Evolutionary conservation across 2,329 filamentous ascomycete genomes (phyloP).

Genomic region (Exophiala phaeomuriformis): DNA sequence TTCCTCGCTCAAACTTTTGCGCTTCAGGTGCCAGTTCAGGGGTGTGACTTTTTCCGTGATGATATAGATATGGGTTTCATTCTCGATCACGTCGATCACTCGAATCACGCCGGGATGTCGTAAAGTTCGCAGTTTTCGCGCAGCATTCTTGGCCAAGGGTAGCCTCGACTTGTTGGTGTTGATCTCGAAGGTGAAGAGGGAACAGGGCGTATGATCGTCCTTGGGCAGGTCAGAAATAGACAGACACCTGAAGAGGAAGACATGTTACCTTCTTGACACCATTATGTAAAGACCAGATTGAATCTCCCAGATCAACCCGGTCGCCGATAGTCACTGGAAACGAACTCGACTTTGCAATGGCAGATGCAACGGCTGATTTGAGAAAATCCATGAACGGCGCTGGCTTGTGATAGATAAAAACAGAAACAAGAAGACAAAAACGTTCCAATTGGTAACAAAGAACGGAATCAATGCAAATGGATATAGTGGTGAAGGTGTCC

Average conservation of each 20-base stretch:
- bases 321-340: conserved; percentile 93
- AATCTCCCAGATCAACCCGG: conserved; percentile 82
- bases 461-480: not conserved
- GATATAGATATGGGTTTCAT: conserved; percentile 91
- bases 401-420: not conserved
- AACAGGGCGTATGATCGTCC: conserved; percentile 92
- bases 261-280: conserved; percentile 72
- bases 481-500: not conserved
- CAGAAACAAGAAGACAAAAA: not conserved
- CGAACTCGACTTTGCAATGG: conserved; percentile 87
- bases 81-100: conserved; percentile 92
- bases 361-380: conserved; percentile 93
- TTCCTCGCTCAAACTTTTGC: conserved; percentile 80
- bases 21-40: conserved; percentile 79
- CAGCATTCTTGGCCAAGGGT: conserved; percentile 83
- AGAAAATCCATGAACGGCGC: conserved; percentile 74
- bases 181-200: conserved; percentile 94
- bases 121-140: conserved; percentile 87
- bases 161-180: conserved; percentile 69
- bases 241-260: not conserved
- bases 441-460: not conserved
- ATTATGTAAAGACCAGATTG: conserved; percentile 94
- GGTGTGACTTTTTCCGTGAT: conserved; percentile 86
- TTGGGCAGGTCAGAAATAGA: conserved; percentile 34
- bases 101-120: conserved; percentile 92